Conservation (phyloP, 2,329 filamentous ascomycete species). For the Colletotrichum sansevieriae region DNA sequence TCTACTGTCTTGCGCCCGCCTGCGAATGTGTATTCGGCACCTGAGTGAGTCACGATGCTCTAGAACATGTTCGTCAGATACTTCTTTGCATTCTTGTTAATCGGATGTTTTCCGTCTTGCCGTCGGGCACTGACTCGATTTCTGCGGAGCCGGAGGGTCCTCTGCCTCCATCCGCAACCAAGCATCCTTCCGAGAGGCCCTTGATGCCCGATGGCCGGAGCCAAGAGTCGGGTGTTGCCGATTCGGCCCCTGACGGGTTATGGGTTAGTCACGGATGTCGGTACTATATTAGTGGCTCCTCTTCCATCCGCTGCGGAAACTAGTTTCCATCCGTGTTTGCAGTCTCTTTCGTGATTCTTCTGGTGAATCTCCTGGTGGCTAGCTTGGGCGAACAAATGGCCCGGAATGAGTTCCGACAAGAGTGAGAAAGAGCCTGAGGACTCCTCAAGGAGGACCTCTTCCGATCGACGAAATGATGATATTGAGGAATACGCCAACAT, state of each 20-base stretch:
- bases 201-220: slow-evolving; percentile 31
- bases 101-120: slow-evolving; percentile 20
- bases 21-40: neutral
- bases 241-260: slow-evolving; percentile 27
- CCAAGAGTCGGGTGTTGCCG: slow-evolving; percentile 15
- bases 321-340: slow-evolving; percentile 13
- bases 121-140: slow-evolving; percentile 8
- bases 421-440: slow-evolving; percentile 10
- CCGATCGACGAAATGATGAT: slow-evolving; percentile 18
- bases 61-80: neutral
- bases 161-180: neutral
- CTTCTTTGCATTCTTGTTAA: neutral
- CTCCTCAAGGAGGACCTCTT: slow-evolving; percentile 24
- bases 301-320: slow-evolving; percentile 7
- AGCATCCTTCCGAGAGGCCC: slow-evolving; percentile 10
- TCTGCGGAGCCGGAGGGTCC: slow-evolving; percentile 28
- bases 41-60: neutral
- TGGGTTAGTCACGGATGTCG: slow-evolving; percentile 24
- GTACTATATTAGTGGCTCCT: slow-evolving; percentile 19
- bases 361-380: neutral
- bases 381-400: neutral
- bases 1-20: too few relatives aligned
- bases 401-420: slow-evolving; percentile 16
- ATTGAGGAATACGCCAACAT: slow-evolving; percentile 36
- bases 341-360: neutral